Percentiles rank a stretch among this genome's conserved stretches.
phyloP scores from a whole-genome alignment of 163 green algal genomes.

The Coccomyxa subellipsoidea region DNA sequence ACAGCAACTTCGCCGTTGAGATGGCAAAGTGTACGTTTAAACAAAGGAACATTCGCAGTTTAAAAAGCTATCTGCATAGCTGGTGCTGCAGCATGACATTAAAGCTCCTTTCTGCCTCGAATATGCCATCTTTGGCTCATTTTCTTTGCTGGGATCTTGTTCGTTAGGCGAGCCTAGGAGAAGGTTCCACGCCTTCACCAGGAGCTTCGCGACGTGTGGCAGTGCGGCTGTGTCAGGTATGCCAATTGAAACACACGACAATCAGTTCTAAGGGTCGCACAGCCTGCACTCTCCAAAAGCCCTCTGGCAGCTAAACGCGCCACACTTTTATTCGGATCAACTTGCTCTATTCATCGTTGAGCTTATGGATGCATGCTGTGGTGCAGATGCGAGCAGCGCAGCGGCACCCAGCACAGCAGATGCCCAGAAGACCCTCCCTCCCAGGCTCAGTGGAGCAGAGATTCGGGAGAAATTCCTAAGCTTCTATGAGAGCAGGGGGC shows the following conservation, averaged over 20 bases:
- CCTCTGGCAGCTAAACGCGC: background rate
- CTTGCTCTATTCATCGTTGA: background rate
- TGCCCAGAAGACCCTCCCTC: background rate
- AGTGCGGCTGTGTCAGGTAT: background rate
- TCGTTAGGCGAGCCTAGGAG: background rate
- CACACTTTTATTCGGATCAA: background rate
- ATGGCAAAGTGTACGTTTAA: too few relatives aligned
- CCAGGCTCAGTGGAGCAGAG: constrained; percentile 47
- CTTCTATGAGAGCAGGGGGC: constrained; percentile 78
- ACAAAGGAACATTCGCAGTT: too few relatives aligned
- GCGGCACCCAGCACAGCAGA: background rate
- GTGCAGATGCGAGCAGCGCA: background rate
- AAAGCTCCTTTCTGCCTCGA: too few relatives aligned
- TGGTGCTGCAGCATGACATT: too few relatives aligned
- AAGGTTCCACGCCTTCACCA: too few relatives aligned
- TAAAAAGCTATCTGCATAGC: too few relatives aligned
- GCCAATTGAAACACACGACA: background rate
- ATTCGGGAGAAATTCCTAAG: constrained; percentile 83
- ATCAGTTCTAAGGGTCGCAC: too few relatives aligned
- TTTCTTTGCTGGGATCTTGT: too few relatives aligned
- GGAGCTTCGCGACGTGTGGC: background rate
- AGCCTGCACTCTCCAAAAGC: background rate
- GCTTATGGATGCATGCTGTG: too few relatives aligned
- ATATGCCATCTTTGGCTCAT: too few relatives aligned
- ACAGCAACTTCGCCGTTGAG: too few relatives aligned